phyloP scores from a whole-genome alignment of 2,329 filamentous ascomycete genomes.

The Diplodia seriata region DNA sequence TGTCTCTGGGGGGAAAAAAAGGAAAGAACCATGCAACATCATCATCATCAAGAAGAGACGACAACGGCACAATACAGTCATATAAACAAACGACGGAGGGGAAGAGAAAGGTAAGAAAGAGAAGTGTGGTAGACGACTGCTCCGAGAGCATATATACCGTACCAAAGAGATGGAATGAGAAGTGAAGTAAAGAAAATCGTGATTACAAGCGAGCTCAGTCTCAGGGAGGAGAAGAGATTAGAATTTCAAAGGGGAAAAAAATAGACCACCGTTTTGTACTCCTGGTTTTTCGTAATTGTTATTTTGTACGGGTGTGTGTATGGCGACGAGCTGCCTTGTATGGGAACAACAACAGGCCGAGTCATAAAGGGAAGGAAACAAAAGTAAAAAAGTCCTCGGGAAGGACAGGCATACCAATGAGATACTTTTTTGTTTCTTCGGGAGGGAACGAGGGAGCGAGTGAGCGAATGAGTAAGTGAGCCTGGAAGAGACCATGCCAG shows the following conservation, averaged over 20 bases:
- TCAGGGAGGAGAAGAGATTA: background rate
- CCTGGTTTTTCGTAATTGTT: background rate
- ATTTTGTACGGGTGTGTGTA: background rate
- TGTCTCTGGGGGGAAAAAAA: background rate
- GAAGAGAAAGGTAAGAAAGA: too few species aligned
- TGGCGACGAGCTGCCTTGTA: background rate
- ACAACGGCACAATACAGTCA: too few species aligned
- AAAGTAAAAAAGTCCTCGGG: background rate
- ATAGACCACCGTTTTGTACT: background rate
- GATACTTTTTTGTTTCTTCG: slow-evolving; percentile 8
- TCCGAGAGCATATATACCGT: too few species aligned
- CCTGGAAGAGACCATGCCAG: background rate
- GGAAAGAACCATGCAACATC: background rate
- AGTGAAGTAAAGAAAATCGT: background rate
- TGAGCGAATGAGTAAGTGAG: background rate
- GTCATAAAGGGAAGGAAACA: background rate
- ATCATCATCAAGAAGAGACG: too few species aligned
- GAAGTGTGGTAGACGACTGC: too few species aligned
- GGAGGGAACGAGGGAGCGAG: background rate
- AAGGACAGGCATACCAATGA: background rate
- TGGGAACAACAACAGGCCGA: background rate
- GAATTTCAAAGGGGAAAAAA: background rate
- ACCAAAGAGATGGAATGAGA: too few species aligned
- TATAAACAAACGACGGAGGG: too few species aligned
- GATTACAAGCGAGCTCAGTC: background rate